Conservation (phyloP, 805 yeast species). For the Spencermartinsiella europaea region DNA sequence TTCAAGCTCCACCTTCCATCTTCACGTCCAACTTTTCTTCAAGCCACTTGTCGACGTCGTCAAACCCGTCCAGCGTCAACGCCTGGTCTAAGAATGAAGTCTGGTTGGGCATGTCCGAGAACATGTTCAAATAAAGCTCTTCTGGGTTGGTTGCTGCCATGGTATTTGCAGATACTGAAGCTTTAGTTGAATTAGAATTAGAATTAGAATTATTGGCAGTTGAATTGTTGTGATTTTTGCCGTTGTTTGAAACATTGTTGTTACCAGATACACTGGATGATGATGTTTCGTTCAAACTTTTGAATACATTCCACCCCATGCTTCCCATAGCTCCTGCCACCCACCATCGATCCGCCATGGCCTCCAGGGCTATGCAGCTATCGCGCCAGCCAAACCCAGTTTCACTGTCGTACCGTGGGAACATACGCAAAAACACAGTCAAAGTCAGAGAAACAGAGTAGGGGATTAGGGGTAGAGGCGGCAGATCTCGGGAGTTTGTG, state of each 20-base stretch:
- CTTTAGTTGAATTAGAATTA: neutral
- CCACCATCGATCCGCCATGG: conserved; percentile 31
- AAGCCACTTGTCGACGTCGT: conserved; percentile 22
- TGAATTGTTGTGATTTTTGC: neutral
- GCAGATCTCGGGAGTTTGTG: conserved; percentile 21
- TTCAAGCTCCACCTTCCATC: too few relatives aligned
- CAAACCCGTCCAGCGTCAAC: conserved; percentile 22
- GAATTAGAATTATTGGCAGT: neutral
- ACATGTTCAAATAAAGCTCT: conserved; percentile 29
- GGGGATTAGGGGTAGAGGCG: conserved; percentile 33
- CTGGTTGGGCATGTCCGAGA: conserved; percentile 32
- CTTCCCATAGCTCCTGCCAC: conserved; percentile 35
- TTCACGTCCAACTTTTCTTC: conserved; percentile 15
- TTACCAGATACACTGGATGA: neutral
- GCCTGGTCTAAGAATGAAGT: conserved; percentile 31
- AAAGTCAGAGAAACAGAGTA: conserved; percentile 33
- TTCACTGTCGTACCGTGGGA: conserved; percentile 26
- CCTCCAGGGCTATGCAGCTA: conserved; percentile 25
- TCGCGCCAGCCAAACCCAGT: conserved; percentile 28
- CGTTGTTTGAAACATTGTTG: neutral
- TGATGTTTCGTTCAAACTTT: conserved; percentile 14
- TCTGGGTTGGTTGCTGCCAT: conserved; percentile 14
- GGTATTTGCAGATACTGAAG: neutral
- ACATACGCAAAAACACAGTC: conserved; percentile 33
- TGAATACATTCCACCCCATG: conserved; percentile 31